These are phyloP conservation scores for Exsudoporus frostii DNA, from an alignment of 768 basidiomycete species.

Conservation along the genomic window DNA sequence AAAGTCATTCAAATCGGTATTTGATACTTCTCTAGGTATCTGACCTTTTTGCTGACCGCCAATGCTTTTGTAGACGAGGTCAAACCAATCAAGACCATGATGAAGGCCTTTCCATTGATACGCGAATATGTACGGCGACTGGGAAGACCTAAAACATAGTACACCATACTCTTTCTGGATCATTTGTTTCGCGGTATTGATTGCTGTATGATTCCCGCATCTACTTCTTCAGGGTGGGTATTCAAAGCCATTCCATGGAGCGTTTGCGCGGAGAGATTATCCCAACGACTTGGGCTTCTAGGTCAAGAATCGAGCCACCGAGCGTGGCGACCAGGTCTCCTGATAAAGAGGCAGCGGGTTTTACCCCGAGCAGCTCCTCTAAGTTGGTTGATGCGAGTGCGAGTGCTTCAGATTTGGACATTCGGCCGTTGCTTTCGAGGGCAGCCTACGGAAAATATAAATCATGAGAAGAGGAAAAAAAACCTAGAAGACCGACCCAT, in stretches of 20 bases:
- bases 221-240: slow-evolving; percentile 4
- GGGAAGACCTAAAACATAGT: slow-evolving; percentile 10
- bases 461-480: slow-evolving; percentile 19
- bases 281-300: slow-evolving; percentile 47
- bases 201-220: slow-evolving; percentile 6
- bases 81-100: slow-evolving; percentile 74
- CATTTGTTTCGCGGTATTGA: neutral
- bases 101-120: slow-evolving; percentile 62
- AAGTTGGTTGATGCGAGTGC: slow-evolving; percentile 54
- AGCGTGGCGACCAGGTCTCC: slow-evolving; percentile 56
- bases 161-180: neutral
- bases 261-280: slow-evolving; percentile 48
- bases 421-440: slow-evolving; percentile 35
- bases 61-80: slow-evolving; percentile 49
- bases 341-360: slow-evolving; percentile 11
- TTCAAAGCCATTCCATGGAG: slow-evolving; percentile 49
- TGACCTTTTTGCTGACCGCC: neutral
- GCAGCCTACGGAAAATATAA: slow-evolving; percentile 32
- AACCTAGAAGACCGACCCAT: slow-evolving; percentile 56
- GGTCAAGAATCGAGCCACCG: slow-evolving; percentile 52
- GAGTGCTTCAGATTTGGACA: slow-evolving; percentile 47
- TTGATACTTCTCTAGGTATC: slow-evolving; percentile 9
- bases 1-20: slow-evolving; percentile 60
- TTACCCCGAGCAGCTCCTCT: slow-evolving; percentile 41
- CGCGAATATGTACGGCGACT: slow-evolving; percentile 48